Percentiles rank a stretch among this genome's conserved stretches.
Evolutionary conservation across 257 asterid species (phyloP).

Genomic region (Primulina eburnea): DNA sequence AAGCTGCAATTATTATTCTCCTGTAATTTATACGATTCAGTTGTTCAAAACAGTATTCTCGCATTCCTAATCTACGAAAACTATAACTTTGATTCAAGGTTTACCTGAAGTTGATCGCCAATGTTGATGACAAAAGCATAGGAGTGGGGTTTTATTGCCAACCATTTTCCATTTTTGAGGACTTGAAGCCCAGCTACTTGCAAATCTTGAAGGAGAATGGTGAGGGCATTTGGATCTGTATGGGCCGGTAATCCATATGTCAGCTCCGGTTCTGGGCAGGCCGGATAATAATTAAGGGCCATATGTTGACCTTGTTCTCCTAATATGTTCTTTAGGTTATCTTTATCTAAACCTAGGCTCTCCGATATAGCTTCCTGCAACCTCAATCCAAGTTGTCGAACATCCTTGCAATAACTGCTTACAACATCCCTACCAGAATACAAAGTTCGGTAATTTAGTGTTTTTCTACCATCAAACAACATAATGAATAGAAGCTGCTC

Average conservation of each 20-base stretch:
- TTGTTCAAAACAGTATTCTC: not conserved
- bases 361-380: constrained; percentile 46
- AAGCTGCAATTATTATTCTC: not conserved
- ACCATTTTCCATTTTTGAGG: constrained; percentile 79
- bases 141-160: constrained; percentile 64
- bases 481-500: not conserved
- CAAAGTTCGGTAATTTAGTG: not conserved
- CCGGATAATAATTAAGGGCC: constrained; percentile 86
- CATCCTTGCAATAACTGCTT: constrained; percentile 42
- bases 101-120: constrained; percentile 89
- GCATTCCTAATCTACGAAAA: not conserved
- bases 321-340: constrained; percentile 34
- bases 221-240: constrained; percentile 84
- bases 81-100: not conserved
- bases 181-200: constrained; percentile 78
- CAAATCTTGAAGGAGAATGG: constrained; percentile 83
- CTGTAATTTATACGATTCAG: not conserved
- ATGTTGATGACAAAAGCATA: constrained; percentile 76
- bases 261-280: constrained; percentile 84
- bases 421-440: constrained; percentile 40
- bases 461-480: not conserved
- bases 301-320: constrained; percentile 95
- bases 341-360: constrained; percentile 45
- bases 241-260: constrained; percentile 85
- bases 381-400: constrained; percentile 51